Conservation (phyloP, 805 yeast species). For the Candida ulmi region DNA sequence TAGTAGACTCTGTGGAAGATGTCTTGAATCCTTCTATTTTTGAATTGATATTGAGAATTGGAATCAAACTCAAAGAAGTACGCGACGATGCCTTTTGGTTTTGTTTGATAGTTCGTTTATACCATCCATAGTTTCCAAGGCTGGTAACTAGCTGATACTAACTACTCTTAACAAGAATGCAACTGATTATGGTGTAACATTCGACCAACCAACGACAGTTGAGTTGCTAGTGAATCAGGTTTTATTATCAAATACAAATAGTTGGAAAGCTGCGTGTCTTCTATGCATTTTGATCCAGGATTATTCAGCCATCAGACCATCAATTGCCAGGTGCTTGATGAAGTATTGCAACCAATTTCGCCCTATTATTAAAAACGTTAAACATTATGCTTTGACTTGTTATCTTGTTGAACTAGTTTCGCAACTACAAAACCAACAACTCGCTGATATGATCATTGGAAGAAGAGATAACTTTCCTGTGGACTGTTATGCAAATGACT, state of each 20-base stretch:
- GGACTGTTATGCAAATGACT: conserved; percentile 16
- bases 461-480: neutral
- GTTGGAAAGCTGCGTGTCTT: conserved; percentile 24
- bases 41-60: conserved; percentile 20
- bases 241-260: conserved; percentile 6
- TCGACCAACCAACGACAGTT: conserved; percentile 12
- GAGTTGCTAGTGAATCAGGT: conserved; percentile 8
- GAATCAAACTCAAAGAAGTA: conserved; percentile 11
- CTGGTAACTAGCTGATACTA: too few species aligned
- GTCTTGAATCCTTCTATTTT: conserved; percentile 12
- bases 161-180: conserved; percentile 3
- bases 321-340: neutral
- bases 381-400: conserved; percentile 13
- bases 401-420: conserved; percentile 20
- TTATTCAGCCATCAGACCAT: conserved; percentile 7
- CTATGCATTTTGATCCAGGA: conserved; percentile 21
- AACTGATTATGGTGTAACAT: conserved; percentile 15
- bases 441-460: neutral
- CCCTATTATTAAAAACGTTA: conserved; percentile 5
- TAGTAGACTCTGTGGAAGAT: conserved; percentile 9
- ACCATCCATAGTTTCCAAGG: neutral
- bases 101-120: conserved; percentile 10
- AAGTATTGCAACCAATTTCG: neutral
- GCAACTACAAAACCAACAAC: conserved; percentile 7
- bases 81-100: conserved; percentile 21